These are phyloP conservation scores for Acanthamoeba royreba DNA, from an alignment of 208 protist genomes.

Conservation along the genomic window DNA sequence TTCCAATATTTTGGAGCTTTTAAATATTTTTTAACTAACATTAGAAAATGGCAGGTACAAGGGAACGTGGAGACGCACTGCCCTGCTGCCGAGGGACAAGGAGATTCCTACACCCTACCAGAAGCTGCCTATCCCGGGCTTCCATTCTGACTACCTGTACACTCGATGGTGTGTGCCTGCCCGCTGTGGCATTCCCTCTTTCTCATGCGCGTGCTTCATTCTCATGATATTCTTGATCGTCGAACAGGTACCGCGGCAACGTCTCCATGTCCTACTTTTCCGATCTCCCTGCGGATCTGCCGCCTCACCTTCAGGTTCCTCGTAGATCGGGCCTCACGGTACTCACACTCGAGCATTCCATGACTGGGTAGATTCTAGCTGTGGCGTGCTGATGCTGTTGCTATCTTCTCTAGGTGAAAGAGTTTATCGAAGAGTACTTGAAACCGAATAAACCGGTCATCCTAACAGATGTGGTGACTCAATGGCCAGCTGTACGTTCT, in stretches of 20 bases:
- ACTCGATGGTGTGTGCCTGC: not conserved
- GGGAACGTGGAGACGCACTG: slow-evolving; percentile 25
- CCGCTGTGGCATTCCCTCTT: not conserved
- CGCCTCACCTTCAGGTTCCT: not conserved
- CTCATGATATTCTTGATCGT: not conserved
- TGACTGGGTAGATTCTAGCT: no score
- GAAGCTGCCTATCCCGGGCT: slow-evolving; percentile 29
- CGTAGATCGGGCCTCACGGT: not conserved
- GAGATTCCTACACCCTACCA: not conserved
- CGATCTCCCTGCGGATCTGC: slow-evolving; percentile 25
- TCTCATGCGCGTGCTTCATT: not conserved
- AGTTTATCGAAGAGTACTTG: slow-evolving; percentile 34
- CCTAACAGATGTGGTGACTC: slow-evolving; percentile 29
- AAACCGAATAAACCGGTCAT: slow-evolving; percentile 26
- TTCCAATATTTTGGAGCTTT: no score
- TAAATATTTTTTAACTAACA: not conserved
- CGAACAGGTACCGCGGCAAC: not conserved
- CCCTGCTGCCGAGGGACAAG: slow-evolving; percentile 9
- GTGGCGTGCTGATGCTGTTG: no score
- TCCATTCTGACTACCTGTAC: slow-evolving; percentile 43
- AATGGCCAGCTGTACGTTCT: not conserved
- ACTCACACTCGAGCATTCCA: no score
- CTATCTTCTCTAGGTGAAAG: no score
- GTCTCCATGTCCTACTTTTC: slow-evolving; percentile 31
- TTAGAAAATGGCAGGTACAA: slow-evolving; percentile 1